Base-by-base conservation (phyloP, 768 basidiomycete species). In the Leccinum ochraceum region DNA sequence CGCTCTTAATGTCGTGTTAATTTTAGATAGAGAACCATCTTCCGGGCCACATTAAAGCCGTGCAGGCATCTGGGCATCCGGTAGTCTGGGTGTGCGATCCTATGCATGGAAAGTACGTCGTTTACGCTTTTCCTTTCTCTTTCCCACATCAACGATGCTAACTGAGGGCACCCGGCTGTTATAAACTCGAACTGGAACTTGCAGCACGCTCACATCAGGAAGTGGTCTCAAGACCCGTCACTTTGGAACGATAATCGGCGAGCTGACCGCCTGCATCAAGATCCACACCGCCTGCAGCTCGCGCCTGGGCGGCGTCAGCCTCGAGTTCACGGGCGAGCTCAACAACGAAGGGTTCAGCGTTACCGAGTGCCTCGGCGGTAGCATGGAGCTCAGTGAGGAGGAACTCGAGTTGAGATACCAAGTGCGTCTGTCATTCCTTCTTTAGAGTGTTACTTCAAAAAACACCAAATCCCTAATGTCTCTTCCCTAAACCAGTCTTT, bases 51-150 rank as follows among this genome's bases (percentile, higher is more conserved):
- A 95, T 99, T 71, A 72, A 74, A 13, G 88, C 86, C 8, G 95
- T 99, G 16, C 87, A 90, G 69, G 63, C 76, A 54, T 88, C 93
- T 2, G 85, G 83, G 0, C 95, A 98, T 71, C 90, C 91, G 1
- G 95, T 97, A 3, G 85, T 88, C 9, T 98, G 95, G 94, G 83
- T 95, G 54, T 95, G 92, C 69, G 97, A 98, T 75, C 95, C 95
- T 3, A 98, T 98, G 96, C 96, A 98, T 67, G 96, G 95, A 78
- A 97, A 98, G 94, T 94, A 69, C 67, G 91, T 81, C 49, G 36
- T 61, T 52, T 56, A 32, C 54, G 34, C 6, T 11, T 16, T 20
- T 4, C 57, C 16, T 4, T 17, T 17, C 28, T 34, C 50, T 46
- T 54, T 32, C 52, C 54, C 44, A 37, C 56, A 14, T 36, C 6